phyloP scores from a whole-genome alignment of 768 basidiomycete genomes.

The Serendipita sp. region DNA sequence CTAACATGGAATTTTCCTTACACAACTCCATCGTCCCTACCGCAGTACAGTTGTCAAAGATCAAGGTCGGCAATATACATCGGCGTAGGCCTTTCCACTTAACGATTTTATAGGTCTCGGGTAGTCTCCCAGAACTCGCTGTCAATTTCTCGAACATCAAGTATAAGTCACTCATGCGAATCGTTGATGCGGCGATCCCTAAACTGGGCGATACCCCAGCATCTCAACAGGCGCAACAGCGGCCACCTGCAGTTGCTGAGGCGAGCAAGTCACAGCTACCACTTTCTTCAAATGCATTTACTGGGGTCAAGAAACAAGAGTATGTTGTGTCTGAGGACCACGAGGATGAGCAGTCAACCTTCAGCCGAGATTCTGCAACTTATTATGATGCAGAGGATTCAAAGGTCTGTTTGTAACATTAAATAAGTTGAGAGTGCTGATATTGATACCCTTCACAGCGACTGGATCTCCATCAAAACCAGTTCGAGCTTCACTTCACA shows the following conservation, averaged over 20 bases:
- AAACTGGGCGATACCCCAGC: conserved; percentile 39
- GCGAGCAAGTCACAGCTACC: conserved; percentile 11
- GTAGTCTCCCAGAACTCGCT: conserved; percentile 70
- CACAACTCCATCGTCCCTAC: conserved; percentile 86
- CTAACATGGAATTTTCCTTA: conserved; percentile 74
- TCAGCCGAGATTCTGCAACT: conserved; percentile 10
- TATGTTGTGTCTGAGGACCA: conserved; percentile 13
- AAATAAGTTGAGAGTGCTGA: background rate
- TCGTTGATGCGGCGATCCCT: conserved; percentile 83
- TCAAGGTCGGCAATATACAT: conserved; percentile 32
- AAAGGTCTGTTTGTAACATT: conserved; percentile 11
- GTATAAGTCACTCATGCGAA: conserved; percentile 80
- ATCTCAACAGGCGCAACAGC: background rate
- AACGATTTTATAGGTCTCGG: conserved; percentile 35
- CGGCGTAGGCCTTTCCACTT: background rate
- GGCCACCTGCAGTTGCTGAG: background rate
- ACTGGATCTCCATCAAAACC: conserved; percentile 31
- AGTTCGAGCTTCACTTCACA: conserved; percentile 73
- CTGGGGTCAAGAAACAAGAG: conserved; percentile 1
- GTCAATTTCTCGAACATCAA: conserved; percentile 83
- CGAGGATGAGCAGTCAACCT: conserved; percentile 8
- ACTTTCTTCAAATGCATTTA: background rate
- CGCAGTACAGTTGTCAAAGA: conserved; percentile 61
- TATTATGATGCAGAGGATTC: conserved; percentile 35
- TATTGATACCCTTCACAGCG: conserved; percentile 7